phyloP scores from a whole-genome alignment of 805 yeast genomes.

The Saccharomycopsis schoenii region DNA sequence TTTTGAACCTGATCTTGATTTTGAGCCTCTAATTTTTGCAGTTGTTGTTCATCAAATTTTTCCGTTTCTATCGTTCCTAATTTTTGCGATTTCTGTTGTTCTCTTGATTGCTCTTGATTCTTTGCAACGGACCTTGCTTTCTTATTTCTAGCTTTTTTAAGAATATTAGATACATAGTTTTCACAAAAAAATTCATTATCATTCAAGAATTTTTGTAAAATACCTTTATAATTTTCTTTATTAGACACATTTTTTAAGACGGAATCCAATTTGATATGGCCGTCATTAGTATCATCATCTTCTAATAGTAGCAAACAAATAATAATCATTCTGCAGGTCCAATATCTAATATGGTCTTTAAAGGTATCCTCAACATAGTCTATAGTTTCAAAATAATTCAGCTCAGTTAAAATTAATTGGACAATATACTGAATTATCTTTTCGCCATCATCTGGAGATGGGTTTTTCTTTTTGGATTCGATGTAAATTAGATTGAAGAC shows the following conservation, averaged over 20 bases:
- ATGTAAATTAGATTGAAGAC: neutral
- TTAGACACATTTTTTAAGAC: neutral
- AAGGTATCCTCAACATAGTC: neutral
- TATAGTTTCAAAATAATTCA: neutral
- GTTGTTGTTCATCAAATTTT: neutral
- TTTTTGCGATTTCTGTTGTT: neutral
- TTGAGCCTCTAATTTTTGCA: neutral
- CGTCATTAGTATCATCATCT: neutral
- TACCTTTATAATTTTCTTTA: neutral
- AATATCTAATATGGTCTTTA: neutral
- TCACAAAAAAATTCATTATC: neutral
- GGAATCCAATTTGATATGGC: neutral
- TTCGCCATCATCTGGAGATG: neutral
- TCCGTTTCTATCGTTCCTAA: neutral
- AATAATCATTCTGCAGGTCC: constrained; percentile 1
- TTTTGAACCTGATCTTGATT: neutral
- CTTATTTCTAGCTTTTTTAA: neutral
- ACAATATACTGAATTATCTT: neutral
- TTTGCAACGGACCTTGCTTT: neutral
- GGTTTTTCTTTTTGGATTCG: neutral
- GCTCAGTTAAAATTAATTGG: neutral
- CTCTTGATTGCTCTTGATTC: neutral
- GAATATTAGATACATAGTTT: neutral
- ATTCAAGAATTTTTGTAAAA: neutral
- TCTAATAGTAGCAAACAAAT: neutral